Evolutionary conservation across 192 early-diverging fungal species (phyloP).

Genomic region (Coemansia sp.): DNA sequence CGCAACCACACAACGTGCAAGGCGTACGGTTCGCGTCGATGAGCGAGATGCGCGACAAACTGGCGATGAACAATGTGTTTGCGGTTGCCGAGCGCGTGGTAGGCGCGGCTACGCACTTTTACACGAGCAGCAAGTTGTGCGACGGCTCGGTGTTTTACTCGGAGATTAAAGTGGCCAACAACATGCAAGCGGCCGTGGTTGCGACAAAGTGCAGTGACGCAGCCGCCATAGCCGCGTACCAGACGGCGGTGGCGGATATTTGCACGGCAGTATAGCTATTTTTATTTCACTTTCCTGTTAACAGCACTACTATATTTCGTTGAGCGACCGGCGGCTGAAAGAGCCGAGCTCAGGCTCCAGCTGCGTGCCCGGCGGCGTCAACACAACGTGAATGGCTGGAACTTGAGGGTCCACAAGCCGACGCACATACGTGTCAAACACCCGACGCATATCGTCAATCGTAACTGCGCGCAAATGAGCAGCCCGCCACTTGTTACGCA

Average conservation of each 20-base stretch:
- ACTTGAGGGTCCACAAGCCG: constrained; percentile 22
- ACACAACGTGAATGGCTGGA: constrained; percentile 20
- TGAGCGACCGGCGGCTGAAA: constrained; percentile 23
- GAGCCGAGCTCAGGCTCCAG: constrained; percentile 28
- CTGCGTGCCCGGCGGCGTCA: constrained; percentile 30
- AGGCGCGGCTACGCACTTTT: constrained; percentile 60
- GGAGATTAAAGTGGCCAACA: constrained; percentile 62
- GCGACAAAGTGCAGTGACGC: constrained; percentile 46
- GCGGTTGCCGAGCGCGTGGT: constrained; percentile 63
- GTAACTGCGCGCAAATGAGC: constrained; percentile 26
- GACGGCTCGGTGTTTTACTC: constrained; percentile 63
- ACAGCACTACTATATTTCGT: neutral
- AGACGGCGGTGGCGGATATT: constrained; percentile 52
- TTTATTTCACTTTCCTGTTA: neutral
- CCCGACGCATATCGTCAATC: constrained; percentile 29
- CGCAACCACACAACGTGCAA: constrained; percentile 27
- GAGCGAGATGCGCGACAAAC: constrained; percentile 57
- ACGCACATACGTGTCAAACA: constrained; percentile 29
- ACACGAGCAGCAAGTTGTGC: constrained; percentile 57
- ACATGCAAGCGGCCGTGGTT: constrained; percentile 39
- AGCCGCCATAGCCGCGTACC: constrained; percentile 43
- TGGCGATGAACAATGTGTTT: constrained; percentile 62
- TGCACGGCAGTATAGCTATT: constrained; percentile 25
- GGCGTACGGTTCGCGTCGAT: constrained; percentile 40
- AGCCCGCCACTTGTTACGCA: constrained; percentile 25